Conservation (phyloP, 345 rosid genomes). For the Arabidopsis suecica region DNA sequence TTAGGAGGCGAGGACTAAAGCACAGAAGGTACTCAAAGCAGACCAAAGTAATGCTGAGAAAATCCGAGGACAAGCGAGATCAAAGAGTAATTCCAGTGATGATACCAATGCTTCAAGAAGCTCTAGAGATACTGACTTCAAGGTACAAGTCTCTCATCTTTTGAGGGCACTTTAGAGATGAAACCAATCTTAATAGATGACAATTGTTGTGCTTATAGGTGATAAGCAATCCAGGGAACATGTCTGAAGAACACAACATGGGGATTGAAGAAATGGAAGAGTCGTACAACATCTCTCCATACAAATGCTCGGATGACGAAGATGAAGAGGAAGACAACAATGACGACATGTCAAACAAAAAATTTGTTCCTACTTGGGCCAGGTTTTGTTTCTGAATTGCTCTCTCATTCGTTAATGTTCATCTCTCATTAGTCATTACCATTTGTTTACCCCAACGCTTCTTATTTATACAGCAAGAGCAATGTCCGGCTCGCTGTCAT, state of each 20-base stretch:
- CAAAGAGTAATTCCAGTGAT: conserved; percentile 47
- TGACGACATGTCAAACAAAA: conserved; percentile 53
- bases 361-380: conserved; percentile 87
- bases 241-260: conserved; percentile 32
- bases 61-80: conserved; percentile 42
- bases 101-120: conserved; percentile 40
- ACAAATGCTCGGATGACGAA: conserved; percentile 88
- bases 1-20: conserved; percentile 53
- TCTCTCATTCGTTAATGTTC: conserved; percentile 20
- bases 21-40: conserved; percentile 45
- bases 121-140: conserved; percentile 48
- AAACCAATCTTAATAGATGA: conserved; percentile 20
- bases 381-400: conserved; percentile 52
- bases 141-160: conserved; percentile 55
- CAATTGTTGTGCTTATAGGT: conserved; percentile 47
- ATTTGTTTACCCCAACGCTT: conserved; percentile 28
- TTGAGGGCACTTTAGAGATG: neutral
- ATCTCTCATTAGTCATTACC: conserved; percentile 13
- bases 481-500: conserved; percentile 47
- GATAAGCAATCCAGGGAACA: conserved; percentile 35
- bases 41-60: conserved; percentile 45
- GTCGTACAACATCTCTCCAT: conserved; percentile 92
- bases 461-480: conserved; percentile 59
- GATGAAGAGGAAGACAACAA: conserved; percentile 73
- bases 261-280: conserved; percentile 45